Evolutionary conservation across 2,329 filamentous ascomycete species (phyloP), one percentile per base, ranked within the genome.

Genomic region (Aspergillus viridinutans): DNA sequence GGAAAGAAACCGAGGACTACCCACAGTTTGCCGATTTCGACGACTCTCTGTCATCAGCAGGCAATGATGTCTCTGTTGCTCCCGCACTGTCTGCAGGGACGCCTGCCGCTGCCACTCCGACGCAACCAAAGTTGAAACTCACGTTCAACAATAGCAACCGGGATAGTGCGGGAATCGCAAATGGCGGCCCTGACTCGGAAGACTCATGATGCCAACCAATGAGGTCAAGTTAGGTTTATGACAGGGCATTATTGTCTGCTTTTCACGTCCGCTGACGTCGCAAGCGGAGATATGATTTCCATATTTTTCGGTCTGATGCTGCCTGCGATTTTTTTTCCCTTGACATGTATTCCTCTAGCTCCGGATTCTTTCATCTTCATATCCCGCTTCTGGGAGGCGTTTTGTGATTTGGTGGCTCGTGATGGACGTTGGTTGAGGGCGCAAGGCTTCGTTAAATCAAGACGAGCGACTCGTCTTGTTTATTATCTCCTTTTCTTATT

Each of bases 91-190:
- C 74, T 28, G 65, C 70, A 32, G 77, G 77, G 52, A 92, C 89
- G 26, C 89, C 90, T 25, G 82, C 85, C 38, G 72, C 79, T 59
- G 72, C 80, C 26, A 81, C 80, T 21, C 75, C 79, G 14, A 85
- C 84, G 3, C 80, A 87, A 50, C 75, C 75, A 56, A 92, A 82
- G 68, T 67, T 93, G 74, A 92, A 89, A 78, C 80, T 93, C 60
- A 88, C 79, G 23, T 81, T 84, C 64, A 82, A 80, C 57, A 72
- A 70, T 54, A 67, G 69, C 58, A 74, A 73, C 55, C 71, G 69
- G 54, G 72, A 73, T 47, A 67, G 66, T 21, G 65, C 64, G 3
- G 73, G 69, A 53, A 66, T 67, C 48, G 59, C 63, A 14, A 74
- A 72, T 38, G 72, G 70, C 40, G 69, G 42, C 12, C 50, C 56